These are phyloP conservation scores for Bipolaris sorokiniana DNA, from an alignment of 2,329 filamentous ascomycete species.

Conservation along the genomic window DNA sequence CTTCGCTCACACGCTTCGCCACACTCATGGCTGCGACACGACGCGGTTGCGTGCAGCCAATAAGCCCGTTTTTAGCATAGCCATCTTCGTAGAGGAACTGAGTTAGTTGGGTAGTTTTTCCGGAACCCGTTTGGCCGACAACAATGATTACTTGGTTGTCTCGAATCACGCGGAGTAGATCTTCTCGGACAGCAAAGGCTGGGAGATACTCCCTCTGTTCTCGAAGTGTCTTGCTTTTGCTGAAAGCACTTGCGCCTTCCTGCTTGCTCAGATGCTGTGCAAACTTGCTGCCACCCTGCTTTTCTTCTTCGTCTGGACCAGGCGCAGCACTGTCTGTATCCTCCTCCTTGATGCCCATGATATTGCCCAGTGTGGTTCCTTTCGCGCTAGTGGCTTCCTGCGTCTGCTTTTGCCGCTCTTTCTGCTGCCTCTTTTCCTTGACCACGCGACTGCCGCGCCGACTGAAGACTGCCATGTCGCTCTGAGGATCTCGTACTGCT, in stretches of 20 bases:
- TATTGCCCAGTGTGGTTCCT: constrained; percentile 88
- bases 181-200: constrained; percentile 94
- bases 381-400: constrained; percentile 93
- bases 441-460: constrained; percentile 94
- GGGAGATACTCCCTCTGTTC: constrained; percentile 94
- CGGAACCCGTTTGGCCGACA: constrained; percentile 94
- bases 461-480: constrained; percentile 98
- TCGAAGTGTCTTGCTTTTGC: constrained; percentile 83
- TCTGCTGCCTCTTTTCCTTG: constrained; percentile 86
- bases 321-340: constrained; percentile 85
- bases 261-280: constrained; percentile 87
- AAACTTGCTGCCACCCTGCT: constrained; percentile 76
- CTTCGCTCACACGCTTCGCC: constrained; percentile 95
- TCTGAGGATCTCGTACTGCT: constrained; percentile 90
- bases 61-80: constrained; percentile 85
- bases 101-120: constrained; percentile 96
- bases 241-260: constrained; percentile 85
- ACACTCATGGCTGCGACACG: constrained; percentile 99
- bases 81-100: constrained; percentile 97
- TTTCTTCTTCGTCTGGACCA: constrained; percentile 73
- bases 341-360: constrained; percentile 95
- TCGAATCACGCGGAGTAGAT: constrained; percentile 86
- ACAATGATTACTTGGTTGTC: constrained; percentile 98
- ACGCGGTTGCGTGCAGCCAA: constrained; percentile 94
- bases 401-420: constrained; percentile 90